Evolutionary conservation across 1,284 basidiomycete species (phyloP).

Genomic region (Fistulinella cinereoalba): DNA sequence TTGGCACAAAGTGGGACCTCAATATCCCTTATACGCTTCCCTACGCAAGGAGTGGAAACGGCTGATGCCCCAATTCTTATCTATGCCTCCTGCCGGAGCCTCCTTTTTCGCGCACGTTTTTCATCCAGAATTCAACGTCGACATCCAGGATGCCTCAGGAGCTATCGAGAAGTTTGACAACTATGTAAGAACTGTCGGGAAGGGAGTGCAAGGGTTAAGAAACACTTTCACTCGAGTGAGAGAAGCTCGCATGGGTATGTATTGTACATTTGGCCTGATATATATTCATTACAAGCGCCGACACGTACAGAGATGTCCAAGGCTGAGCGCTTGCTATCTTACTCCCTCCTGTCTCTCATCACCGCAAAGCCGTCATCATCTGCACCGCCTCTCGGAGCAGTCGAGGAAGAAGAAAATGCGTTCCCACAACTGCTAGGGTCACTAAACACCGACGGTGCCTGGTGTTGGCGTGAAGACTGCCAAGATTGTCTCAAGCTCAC

Average conservation of each 20-base stretch:
- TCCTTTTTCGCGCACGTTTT: conserved; percentile 77
- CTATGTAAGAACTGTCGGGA: conserved; percentile 62
- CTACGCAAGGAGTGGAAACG: conserved; percentile 66
- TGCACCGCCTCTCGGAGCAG: conserved; percentile 43
- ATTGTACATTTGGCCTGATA: background rate
- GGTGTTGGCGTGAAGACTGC: conserved; percentile 83
- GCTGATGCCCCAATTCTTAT: conserved; percentile 57
- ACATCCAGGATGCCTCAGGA: conserved; percentile 62
- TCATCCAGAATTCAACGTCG: conserved; percentile 83
- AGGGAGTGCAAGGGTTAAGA: conserved; percentile 65
- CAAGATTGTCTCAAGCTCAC: conserved; percentile 72
- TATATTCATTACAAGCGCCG: background rate
- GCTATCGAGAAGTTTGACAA: conserved; percentile 58
- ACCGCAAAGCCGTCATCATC: conserved; percentile 62
- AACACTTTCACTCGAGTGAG: conserved; percentile 59
- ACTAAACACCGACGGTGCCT: conserved; percentile 71
- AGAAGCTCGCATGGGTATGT: conserved; percentile 64
- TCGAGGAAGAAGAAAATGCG: conserved; percentile 48
- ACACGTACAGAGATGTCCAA: conserved; percentile 62
- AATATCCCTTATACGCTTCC: conserved; percentile 4
- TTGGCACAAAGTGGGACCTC: conserved; percentile 1
- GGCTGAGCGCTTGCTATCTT: conserved; percentile 66
- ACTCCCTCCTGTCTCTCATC: conserved; percentile 66
- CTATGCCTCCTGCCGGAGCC: conserved; percentile 60
- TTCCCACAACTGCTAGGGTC: conserved; percentile 39